A percentile compares a stretch with the other conserved stretches of the same genome.
phyloP scores from a whole-genome alignment of 2,329 filamentous ascomycete species.

The Herpotrichia juniperi region DNA sequence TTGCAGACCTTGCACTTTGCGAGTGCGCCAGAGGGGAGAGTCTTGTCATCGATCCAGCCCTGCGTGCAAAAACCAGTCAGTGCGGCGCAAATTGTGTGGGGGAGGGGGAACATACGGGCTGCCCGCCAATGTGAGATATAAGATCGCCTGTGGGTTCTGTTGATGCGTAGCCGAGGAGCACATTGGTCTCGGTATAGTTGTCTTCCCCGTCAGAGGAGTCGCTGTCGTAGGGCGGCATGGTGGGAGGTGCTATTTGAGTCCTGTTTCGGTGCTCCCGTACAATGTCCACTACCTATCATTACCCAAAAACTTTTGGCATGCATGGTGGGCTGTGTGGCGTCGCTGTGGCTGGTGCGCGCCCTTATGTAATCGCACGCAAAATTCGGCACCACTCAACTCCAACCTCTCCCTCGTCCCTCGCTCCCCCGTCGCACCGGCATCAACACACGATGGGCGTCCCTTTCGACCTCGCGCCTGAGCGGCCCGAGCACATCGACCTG shows the following conservation, averaged over 20 bases:
- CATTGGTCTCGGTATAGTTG: slow-evolving; percentile 79
- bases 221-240: slow-evolving; percentile 82
- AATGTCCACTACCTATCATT: no score
- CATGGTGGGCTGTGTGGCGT: neutral
- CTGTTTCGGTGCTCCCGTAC: neutral
- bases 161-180: slow-evolving; percentile 87
- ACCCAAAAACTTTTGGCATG: slow-evolving; percentile 5
- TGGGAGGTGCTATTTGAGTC: neutral
- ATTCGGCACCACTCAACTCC: slow-evolving; percentile 20
- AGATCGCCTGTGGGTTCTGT: slow-evolving; percentile 79
- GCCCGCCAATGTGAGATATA: slow-evolving; percentile 86
- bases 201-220: slow-evolving; percentile 76
- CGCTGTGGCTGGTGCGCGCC: neutral
- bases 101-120: slow-evolving; percentile 68
- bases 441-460: slow-evolving; percentile 54
- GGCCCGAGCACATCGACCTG: slow-evolving; percentile 87
- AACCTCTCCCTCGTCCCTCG: no score
- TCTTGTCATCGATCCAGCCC: slow-evolving; percentile 82
- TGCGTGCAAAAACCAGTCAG: slow-evolving; percentile 22
- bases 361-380: slow-evolving; percentile 8
- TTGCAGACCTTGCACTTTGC: slow-evolving; percentile 90
- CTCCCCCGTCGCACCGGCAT: slow-evolving; percentile 26
- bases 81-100: slow-evolving; percentile 4
- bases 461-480: slow-evolving; percentile 88
- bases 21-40: slow-evolving; percentile 74